phyloP scores from a whole-genome alignment of 2,329 filamentous ascomycete genomes.

The Phialocephala subalpina region DNA sequence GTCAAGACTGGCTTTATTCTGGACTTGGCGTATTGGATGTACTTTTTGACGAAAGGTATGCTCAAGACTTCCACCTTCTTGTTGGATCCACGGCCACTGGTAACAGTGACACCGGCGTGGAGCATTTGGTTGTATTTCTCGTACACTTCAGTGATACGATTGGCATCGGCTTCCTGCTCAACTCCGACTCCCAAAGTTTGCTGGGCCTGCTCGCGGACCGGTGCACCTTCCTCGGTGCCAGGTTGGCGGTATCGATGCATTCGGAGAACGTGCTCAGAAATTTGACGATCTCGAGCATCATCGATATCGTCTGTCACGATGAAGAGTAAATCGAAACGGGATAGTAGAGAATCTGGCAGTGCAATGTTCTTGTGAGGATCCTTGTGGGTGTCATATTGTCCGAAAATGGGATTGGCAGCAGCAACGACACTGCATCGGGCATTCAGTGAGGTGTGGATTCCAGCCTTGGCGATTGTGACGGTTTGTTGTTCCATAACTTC shows the following conservation, averaged over 20 bases:
- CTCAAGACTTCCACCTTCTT: slow-evolving; percentile 88
- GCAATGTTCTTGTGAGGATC: slow-evolving; percentile 99
- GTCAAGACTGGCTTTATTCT: slow-evolving; percentile 90
- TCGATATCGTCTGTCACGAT: slow-evolving; percentile 99
- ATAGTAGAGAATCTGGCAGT: slow-evolving; percentile 92
- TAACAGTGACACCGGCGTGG: slow-evolving; percentile 86
- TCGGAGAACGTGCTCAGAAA: slow-evolving; percentile 95
- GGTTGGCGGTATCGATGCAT: slow-evolving; percentile 97
- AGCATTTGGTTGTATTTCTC: slow-evolving; percentile 98
- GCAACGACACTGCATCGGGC: slow-evolving; percentile 96
- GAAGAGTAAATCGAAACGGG: slow-evolving; percentile 97
- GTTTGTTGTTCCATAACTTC: slow-evolving; percentile 99
- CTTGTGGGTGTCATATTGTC: slow-evolving; percentile 98
- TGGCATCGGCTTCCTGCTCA: slow-evolving; percentile 77
- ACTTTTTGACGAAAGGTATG: slow-evolving; percentile 99
- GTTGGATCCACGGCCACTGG: slow-evolving; percentile 74
- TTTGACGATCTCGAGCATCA: slow-evolving; percentile 85
- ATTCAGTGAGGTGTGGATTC: slow-evolving; percentile 97
- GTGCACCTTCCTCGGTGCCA: slow-evolving; percentile 91
- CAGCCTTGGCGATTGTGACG: slow-evolving; percentile 97
- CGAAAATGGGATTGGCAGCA: slow-evolving; percentile 96
- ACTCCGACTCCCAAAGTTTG: slow-evolving; percentile 90
- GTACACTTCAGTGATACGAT: slow-evolving; percentile 84
- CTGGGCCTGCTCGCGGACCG: slow-evolving; percentile 85
- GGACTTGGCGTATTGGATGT: slow-evolving; percentile 97